Conservation (phyloP, 106 monocot genomes). For the Cymbidium sinense region DNA sequence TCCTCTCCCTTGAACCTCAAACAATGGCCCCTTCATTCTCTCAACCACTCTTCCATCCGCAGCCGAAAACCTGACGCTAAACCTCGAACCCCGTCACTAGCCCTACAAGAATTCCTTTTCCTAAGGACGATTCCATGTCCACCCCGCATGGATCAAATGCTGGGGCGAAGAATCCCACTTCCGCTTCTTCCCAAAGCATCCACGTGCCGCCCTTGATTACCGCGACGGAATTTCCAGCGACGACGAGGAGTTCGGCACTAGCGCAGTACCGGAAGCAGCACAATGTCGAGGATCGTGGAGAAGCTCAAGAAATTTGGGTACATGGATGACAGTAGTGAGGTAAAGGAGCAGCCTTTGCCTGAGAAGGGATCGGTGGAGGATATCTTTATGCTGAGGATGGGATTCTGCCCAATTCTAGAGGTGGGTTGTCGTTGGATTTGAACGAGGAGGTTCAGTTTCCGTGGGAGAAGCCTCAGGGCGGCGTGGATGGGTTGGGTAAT, state of each 20-base stretch:
- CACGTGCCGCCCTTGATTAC: constrained; percentile 39
- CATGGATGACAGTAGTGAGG: constrained; percentile 33
- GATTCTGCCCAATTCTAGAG: constrained; percentile 56
- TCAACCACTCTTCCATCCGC: constrained; percentile 3
- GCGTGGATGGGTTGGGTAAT: constrained; percentile 2
- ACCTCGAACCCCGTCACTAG: neutral
- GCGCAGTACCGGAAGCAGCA: constrained; percentile 63
- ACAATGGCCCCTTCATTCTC: neutral
- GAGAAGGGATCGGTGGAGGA: constrained; percentile 84
- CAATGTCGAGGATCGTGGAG: constrained; percentile 76
- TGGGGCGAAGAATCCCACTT: constrained; percentile 18
- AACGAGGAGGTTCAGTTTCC: constrained; percentile 67
- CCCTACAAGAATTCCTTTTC: neutral
- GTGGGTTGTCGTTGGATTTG: constrained; percentile 41
- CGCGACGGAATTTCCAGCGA: constrained; percentile 44
- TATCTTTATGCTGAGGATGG: constrained; percentile 84
- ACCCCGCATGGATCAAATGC: constrained; percentile 27
- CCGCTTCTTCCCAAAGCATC: constrained; percentile 22
- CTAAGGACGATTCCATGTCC: neutral
- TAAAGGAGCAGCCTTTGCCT: constrained; percentile 25
- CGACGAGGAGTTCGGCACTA: constrained; percentile 63
- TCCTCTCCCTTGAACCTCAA: constrained; percentile 9
- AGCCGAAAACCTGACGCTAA: constrained; percentile 10
- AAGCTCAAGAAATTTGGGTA: constrained; percentile 78
- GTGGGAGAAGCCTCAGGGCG: constrained; percentile 57